Conservation (phyloP, 2,329 filamentous ascomycete genomes). For the Neocucurbitaria cava region DNA sequence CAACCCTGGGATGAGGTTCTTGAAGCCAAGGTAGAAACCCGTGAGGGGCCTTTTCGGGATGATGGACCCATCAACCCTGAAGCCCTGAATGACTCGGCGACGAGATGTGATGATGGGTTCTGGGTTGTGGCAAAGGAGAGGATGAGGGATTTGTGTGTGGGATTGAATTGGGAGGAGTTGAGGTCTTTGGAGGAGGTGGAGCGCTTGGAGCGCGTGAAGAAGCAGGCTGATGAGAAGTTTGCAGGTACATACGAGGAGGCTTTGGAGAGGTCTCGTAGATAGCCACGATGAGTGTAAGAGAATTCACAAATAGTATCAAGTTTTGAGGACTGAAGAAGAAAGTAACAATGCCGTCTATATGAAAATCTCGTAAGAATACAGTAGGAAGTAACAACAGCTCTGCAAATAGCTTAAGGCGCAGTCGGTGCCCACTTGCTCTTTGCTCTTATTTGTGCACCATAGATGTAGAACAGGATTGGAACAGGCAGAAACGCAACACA, state of each 20-base stretch:
- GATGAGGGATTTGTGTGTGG: constrained; percentile 4
- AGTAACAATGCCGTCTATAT: not conserved
- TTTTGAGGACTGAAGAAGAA: not conserved
- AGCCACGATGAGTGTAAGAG: not conserved
- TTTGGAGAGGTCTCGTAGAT: not conserved
- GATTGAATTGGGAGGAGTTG: constrained; percentile 9
- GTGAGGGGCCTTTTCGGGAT: no score
- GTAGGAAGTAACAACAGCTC: not conserved
- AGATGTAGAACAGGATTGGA: constrained; percentile 46
- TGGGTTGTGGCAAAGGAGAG: not conserved
- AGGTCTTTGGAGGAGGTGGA: not conserved
- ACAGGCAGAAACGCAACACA: constrained; percentile 43
- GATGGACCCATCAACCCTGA: no score
- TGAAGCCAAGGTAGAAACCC: not conserved
- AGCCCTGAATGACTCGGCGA: no score
- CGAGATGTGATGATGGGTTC: not conserved
- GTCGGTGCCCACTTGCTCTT: constrained; percentile 43
- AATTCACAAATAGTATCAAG: not conserved
- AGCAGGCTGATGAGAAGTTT: constrained; percentile 5
- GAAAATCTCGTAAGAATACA: not conserved
- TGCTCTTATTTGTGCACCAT: constrained; percentile 40
- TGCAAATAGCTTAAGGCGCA: not conserved
- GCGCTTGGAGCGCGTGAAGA: not conserved
- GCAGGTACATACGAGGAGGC: not conserved
- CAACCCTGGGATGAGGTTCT: not conserved